These are phyloP conservation scores for Ceratocystis harringtonii DNA, from an alignment of 2,329 filamentous ascomycete species.

Conservation along the genomic window DNA sequence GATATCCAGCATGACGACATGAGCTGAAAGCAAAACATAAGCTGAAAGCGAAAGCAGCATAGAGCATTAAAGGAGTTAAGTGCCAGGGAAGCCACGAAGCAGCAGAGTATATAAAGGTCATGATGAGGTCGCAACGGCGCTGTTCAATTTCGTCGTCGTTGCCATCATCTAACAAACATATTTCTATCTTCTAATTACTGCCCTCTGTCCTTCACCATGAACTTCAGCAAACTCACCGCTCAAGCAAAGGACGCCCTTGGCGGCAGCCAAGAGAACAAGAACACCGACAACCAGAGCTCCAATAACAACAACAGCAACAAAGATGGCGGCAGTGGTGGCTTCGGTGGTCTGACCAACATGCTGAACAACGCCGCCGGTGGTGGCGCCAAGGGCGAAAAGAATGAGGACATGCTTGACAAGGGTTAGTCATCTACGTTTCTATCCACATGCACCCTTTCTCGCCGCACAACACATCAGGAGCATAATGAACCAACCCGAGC, in stretches of 20 bases:
- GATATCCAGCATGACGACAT: neutral
- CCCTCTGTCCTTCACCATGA: constrained; percentile 10
- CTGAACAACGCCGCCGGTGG: constrained; percentile 58
- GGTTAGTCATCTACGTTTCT: constrained; percentile 31
- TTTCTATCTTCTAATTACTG: neutral
- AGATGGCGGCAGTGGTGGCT: constrained; percentile 28
- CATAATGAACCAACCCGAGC: neutral
- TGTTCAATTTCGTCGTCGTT: neutral
- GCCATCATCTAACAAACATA: neutral
- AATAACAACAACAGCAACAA: constrained; percentile 18
- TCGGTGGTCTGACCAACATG: constrained; percentile 50
- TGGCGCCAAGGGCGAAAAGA: constrained; percentile 60
- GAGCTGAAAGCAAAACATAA: constrained; percentile 6
- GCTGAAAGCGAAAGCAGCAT: neutral
- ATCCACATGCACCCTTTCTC: neutral
- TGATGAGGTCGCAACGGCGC: neutral
- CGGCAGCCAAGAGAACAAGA: constrained; percentile 10
- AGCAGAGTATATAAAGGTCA: neutral
- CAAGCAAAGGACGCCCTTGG: constrained; percentile 18
- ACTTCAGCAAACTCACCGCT: constrained; percentile 15
- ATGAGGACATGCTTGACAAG: constrained; percentile 73
- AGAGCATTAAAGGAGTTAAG: neutral
- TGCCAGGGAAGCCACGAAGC: neutral
- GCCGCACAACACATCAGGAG: neutral
- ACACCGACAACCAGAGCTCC: constrained; percentile 22